Evolutionary conservation across 2,329 filamentous ascomycete species (phyloP).

Genomic region (Ascochyta pisi): DNA sequence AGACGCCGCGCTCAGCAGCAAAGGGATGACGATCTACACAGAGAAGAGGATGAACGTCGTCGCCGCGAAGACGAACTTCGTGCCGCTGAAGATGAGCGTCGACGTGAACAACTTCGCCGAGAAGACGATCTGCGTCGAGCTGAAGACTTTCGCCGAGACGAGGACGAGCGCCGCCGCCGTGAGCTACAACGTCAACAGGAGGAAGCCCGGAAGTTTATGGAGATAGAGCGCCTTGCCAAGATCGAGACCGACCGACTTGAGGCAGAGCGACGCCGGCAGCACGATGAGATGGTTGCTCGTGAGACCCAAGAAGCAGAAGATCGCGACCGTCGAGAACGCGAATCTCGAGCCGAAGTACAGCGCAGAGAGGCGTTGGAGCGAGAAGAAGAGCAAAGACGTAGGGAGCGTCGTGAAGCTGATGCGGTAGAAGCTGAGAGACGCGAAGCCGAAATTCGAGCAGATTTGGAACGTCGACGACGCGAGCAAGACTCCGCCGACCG

Average conservation of each 20-base stretch:
- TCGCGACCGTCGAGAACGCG: conserved; percentile 39
- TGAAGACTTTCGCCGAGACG: conserved; percentile 27
- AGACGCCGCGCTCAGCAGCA: conserved; percentile 32
- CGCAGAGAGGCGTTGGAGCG: conserved; percentile 40
- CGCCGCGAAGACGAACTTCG: conserved; percentile 21
- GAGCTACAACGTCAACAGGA: conserved; percentile 40
- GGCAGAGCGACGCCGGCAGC: conserved; percentile 35
- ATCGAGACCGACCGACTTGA: conserved; percentile 37
- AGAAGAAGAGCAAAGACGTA: conserved; percentile 33
- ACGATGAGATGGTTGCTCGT: conserved; percentile 33
- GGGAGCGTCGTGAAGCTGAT: conserved; percentile 37
- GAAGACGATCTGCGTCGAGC: conserved; percentile 31
- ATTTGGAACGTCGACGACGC: conserved; percentile 34
- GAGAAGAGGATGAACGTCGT: conserved; percentile 25
- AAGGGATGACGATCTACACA: conserved; percentile 27
- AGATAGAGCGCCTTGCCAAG: conserved; percentile 37
- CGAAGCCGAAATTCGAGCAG: conserved; percentile 39
- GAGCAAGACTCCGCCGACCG: conserved; percentile 34
- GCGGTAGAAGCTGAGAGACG: conserved; percentile 33
- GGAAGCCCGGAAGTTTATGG: conserved; percentile 36
- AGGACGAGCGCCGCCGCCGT: conserved; percentile 29
- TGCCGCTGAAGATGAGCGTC: conserved; percentile 27
- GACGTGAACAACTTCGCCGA: conserved; percentile 29
- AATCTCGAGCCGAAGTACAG: conserved; percentile 36
- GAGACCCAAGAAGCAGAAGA: conserved; percentile 40